Evolutionary conservation across 2,329 filamentous ascomycete genomes (phyloP).

Genomic region (Arthrobotrys conoides): DNA sequence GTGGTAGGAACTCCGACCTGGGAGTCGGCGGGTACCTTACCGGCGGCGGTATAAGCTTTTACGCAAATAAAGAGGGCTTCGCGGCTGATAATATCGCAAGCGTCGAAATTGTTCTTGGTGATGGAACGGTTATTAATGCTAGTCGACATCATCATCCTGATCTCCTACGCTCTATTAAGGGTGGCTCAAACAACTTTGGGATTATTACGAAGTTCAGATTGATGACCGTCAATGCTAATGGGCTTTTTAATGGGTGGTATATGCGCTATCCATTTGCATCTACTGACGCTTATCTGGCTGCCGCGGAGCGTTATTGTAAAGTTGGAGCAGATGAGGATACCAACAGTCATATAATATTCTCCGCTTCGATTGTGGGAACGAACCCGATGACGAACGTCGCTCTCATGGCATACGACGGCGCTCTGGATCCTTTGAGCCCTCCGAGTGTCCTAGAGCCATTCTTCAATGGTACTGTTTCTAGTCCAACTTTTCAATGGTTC

Average conservation of each 20-base stretch:
- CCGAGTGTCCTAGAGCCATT: slow-evolving; percentile 36
- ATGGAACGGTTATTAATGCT: slow-evolving; percentile 70
- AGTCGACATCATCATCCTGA: slow-evolving; percentile 68
- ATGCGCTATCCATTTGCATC: background rate
- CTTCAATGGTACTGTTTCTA: slow-evolving; percentile 34
- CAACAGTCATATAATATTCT: background rate
- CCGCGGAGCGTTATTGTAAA: background rate
- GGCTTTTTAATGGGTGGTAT: slow-evolving; percentile 4
- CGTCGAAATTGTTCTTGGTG: slow-evolving; percentile 72
- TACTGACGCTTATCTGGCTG: background rate
- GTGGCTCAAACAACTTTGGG: no score
- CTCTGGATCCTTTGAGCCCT: slow-evolving; percentile 24
- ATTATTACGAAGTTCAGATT: slow-evolving; percentile 66
- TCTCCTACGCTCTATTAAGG: slow-evolving; percentile 61
- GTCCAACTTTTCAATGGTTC: slow-evolving; percentile 13
- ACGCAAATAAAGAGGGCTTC: slow-evolving; percentile 69
- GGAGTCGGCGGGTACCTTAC: slow-evolving; percentile 69
- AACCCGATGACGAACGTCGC: background rate
- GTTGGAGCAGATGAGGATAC: background rate
- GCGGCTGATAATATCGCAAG: slow-evolving; percentile 70
- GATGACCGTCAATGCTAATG: slow-evolving; percentile 62
- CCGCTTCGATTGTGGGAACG: background rate
- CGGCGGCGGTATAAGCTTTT: slow-evolving; percentile 71
- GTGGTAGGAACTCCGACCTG: slow-evolving; percentile 68
- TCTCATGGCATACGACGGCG: slow-evolving; percentile 25